Percentiles rank a stretch among this genome's conserved stretches.
phyloP scores from a whole-genome alignment of 371 early-diverging fungal species.

The Catenaria anguillulae region DNA sequence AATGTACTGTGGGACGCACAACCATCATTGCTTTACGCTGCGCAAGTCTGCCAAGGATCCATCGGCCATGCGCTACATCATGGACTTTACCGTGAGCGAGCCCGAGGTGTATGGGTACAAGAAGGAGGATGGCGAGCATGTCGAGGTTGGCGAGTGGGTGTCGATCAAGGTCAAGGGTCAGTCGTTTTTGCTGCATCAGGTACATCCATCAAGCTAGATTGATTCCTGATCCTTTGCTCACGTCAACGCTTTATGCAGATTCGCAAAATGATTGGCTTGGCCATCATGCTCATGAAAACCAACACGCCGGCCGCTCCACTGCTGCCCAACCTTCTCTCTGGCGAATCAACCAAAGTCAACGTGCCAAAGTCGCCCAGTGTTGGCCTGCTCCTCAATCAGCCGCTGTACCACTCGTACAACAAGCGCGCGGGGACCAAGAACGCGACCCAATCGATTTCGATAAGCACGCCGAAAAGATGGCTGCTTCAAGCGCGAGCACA shows the following conservation, averaged over 20 bases:
- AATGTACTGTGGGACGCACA: constrained; percentile 76
- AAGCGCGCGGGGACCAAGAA: constrained; percentile 16
- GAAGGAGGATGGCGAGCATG: constrained; percentile 58
- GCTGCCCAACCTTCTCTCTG: constrained; percentile 37
- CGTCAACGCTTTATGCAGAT: too few relatives aligned
- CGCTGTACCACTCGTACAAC: constrained; percentile 57
- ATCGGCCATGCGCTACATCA: constrained; percentile 62
- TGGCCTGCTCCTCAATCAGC: constrained; percentile 82
- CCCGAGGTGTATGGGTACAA: constrained; percentile 12
- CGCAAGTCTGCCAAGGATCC: constrained; percentile 55
- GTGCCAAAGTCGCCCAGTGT: constrained; percentile 96
- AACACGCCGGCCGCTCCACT: constrained; percentile 50
- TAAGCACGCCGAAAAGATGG: constrained; percentile 44
- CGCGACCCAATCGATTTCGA: constrained; percentile 30
- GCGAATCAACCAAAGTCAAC: constrained; percentile 44
- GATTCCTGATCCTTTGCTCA: too few relatives aligned
- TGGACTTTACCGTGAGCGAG: constrained; percentile 28
- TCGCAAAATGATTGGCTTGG: constrained; percentile 96
- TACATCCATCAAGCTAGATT: too few relatives aligned
- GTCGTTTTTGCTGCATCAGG: constrained; percentile 97
- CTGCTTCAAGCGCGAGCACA: constrained; percentile 63
- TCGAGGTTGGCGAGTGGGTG: constrained; percentile 78
- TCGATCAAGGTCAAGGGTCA: constrained; percentile 88
- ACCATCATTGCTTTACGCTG: constrained; percentile 95
- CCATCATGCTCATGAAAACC: constrained; percentile 63